phyloP scores from a whole-genome alignment of 2,329 filamentous ascomycete genomes.

The Penicillium decumbens region DNA sequence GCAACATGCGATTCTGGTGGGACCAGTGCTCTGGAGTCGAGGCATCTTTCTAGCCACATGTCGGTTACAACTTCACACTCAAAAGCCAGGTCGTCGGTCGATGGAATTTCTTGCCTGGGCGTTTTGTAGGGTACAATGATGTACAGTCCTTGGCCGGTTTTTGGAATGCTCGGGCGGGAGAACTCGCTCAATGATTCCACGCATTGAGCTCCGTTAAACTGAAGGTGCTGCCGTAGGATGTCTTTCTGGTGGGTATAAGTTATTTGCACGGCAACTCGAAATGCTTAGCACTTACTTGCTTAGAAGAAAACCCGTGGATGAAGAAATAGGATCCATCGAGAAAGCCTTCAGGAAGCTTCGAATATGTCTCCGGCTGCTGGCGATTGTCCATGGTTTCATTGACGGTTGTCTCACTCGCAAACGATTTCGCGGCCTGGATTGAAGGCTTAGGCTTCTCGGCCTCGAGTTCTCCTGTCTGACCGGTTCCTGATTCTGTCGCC shows the following conservation, averaged over 20 bases:
- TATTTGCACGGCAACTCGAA: background rate
- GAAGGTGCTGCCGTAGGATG: constrained; percentile 40
- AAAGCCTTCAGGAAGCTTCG: constrained; percentile 47
- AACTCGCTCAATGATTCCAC: constrained; percentile 34
- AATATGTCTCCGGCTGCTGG: constrained; percentile 15
- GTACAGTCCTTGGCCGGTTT: constrained; percentile 33
- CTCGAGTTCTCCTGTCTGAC: constrained; percentile 19
- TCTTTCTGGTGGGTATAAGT: constrained; percentile 27
- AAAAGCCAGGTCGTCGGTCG: constrained; percentile 38
- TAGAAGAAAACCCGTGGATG: constrained; percentile 55
- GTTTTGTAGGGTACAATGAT: constrained; percentile 40
- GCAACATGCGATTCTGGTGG: constrained; percentile 66
- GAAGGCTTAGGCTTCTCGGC: constrained; percentile 18
- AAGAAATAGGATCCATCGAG: constrained; percentile 53
- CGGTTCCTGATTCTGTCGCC: constrained; percentile 24
- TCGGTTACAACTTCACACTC: constrained; percentile 65
- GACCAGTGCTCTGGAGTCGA: constrained; percentile 69
- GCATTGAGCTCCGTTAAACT: constrained; percentile 40
- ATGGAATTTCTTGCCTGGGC: constrained; percentile 32
- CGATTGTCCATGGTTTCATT: constrained; percentile 24
- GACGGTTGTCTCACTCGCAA: constrained; percentile 38
- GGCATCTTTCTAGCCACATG: constrained; percentile 87
- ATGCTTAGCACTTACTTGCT: constrained; percentile 42
- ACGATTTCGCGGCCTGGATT: constrained; percentile 35
- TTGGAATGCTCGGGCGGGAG: constrained; percentile 31